phyloP scores from a whole-genome alignment of 805 yeast species.

The Saturnispora quitensis region DNA sequence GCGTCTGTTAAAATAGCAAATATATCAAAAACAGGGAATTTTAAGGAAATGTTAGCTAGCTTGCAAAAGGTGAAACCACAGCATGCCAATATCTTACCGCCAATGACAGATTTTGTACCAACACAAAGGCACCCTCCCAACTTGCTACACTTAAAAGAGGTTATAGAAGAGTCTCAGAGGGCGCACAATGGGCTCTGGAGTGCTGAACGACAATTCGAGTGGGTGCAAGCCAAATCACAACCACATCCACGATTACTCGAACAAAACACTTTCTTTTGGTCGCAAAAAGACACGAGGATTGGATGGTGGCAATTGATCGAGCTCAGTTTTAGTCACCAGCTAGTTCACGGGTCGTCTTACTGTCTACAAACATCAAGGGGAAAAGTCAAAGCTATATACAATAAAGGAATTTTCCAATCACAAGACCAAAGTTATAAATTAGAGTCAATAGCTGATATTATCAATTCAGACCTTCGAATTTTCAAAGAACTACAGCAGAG shows the following conservation, averaged over 20 bases:
- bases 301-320: not conserved
- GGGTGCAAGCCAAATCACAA: constrained; percentile 1
- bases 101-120: constrained; percentile 1
- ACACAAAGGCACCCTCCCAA: constrained; percentile 1
- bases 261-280: constrained; percentile 4
- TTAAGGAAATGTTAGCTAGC: not conserved
- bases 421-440: not conserved
- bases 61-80: constrained; percentile 2
- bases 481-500: not conserved
- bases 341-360: not conserved
- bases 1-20: not conserved
- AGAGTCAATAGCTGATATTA: not conserved
- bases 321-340: not conserved
- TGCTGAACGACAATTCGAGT: constrained; percentile 6
- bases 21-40: not conserved
- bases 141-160: constrained; percentile 4
- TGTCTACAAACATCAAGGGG: not conserved
- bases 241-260: not conserved
- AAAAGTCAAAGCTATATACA: not conserved
- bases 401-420: not conserved
- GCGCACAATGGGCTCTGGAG: not conserved
- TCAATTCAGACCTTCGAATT: not conserved
- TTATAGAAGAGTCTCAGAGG: not conserved
- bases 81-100: not conserved
- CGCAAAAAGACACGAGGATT: not conserved